phyloP scores from a whole-genome alignment of 306 rosid genomes.

The Lithocarpus polystachyus region DNA sequence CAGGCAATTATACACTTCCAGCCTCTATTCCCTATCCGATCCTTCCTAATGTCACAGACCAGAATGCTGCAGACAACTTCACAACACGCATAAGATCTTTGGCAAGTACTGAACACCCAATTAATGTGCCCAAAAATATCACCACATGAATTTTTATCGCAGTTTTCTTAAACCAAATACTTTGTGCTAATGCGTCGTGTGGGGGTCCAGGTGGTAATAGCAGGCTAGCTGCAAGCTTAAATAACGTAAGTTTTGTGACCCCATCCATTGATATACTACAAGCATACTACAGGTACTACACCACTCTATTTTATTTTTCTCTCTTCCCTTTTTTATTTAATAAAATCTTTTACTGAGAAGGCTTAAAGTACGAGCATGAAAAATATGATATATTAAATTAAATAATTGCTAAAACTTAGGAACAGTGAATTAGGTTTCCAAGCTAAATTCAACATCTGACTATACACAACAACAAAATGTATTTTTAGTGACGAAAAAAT shows the following conservation, averaged over 20 bases:
- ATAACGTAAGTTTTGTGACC: slow-evolving; percentile 31
- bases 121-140: slow-evolving; percentile 23
- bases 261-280: slow-evolving; percentile 23
- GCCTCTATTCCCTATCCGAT: slow-evolving; percentile 14
- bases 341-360: no score
- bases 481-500: no score
- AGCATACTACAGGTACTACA: slow-evolving; percentile 32
- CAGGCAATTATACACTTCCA: slow-evolving; percentile 14
- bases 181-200: slow-evolving; percentile 25
- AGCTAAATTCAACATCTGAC: no score
- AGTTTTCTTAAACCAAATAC: slow-evolving; percentile 19
- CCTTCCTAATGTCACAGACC: slow-evolving; percentile 19
- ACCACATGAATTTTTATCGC: slow-evolving; percentile 19
- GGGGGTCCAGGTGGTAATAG: slow-evolving; percentile 18
- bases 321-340: neutral
- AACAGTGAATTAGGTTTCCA: no score
- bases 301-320: neutral
- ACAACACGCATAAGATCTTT: slow-evolving; percentile 13
- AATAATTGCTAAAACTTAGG: no score
- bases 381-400: no score
- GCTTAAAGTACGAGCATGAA: no score
- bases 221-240: slow-evolving; percentile 25
- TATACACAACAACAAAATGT: no score
- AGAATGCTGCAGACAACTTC: slow-evolving; percentile 14
- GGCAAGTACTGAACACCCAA: slow-evolving; percentile 31